Evolutionary conservation across 1,284 basidiomycete genomes (phyloP).

Genomic region (Ceratobasidium sp.): DNA sequence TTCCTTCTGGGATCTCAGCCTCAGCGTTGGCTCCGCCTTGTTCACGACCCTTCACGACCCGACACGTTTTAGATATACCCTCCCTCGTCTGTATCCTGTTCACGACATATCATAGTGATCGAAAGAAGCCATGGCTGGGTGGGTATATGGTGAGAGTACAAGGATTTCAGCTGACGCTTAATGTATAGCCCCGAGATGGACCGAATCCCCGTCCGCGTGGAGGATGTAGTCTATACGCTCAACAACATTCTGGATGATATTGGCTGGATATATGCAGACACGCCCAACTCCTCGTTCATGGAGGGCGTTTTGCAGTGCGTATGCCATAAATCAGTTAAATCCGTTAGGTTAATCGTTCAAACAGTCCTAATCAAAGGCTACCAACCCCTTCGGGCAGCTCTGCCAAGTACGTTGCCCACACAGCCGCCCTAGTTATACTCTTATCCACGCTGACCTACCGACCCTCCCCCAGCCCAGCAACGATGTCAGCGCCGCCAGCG

Average conservation of each 20-base stretch:
- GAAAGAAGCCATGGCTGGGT: not conserved
- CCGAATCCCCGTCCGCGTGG: not conserved
- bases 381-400: not conserved
- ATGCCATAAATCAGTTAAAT: not conserved
- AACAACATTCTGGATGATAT: conserved; percentile 34
- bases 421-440: not conserved
- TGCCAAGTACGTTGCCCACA: not conserved
- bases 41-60: not conserved
- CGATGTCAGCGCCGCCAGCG: not conserved
- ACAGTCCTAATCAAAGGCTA: not conserved
- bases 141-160: not conserved
- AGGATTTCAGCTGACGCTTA: not conserved
- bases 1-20: not conserved
- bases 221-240: conserved; percentile 32
- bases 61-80: too few species aligned
- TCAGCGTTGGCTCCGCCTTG: not conserved
- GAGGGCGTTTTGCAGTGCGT: not conserved
- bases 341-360: not conserved
- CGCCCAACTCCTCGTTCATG: not conserved
- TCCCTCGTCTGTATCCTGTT: not conserved
- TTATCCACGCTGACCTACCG: not conserved
- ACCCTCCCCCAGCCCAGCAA: not conserved
- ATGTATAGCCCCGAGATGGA: not conserved
- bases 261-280: conserved; percentile 8
- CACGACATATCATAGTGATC: not conserved